Evolutionary conservation across 2,329 filamentous ascomycete genomes (phyloP).

Genomic region (Microcyclosporella mali): DNA sequence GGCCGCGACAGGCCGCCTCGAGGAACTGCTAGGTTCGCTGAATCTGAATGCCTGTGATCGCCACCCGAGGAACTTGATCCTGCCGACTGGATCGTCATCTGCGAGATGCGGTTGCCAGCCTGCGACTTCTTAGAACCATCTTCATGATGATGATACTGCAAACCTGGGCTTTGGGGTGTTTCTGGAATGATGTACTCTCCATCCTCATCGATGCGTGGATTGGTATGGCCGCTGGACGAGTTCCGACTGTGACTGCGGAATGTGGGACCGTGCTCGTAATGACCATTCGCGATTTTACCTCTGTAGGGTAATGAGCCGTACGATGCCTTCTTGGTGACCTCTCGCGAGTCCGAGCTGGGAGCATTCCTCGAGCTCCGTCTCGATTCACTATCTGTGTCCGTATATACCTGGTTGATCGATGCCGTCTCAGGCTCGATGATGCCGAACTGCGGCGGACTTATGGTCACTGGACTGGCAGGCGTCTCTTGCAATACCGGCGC

Average conservation of each 20-base stretch:
- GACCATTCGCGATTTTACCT: slow-evolving; percentile 9
- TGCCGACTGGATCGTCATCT: slow-evolving; percentile 26
- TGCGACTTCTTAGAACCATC: slow-evolving; percentile 25
- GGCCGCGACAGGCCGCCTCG: slow-evolving; percentile 50
- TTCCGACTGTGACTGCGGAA: slow-evolving; percentile 14
- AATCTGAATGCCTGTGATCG: slow-evolving; percentile 24
- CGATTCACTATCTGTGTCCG: slow-evolving; percentile 16
- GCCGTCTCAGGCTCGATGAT: slow-evolving; percentile 27
- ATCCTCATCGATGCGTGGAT: slow-evolving; percentile 25
- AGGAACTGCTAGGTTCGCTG: slow-evolving; percentile 32
- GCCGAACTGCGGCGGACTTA: slow-evolving; percentile 25
- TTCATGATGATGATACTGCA: slow-evolving; percentile 47
- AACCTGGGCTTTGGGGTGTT: slow-evolving; percentile 35
- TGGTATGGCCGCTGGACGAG: slow-evolving; percentile 15
- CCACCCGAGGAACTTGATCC: slow-evolving; percentile 26
- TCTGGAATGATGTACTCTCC: slow-evolving; percentile 15
- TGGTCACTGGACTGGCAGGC: slow-evolving; percentile 30
- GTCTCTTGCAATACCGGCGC: slow-evolving; percentile 27
- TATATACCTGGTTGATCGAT: slow-evolving; percentile 18
- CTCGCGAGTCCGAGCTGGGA: slow-evolving; percentile 21
- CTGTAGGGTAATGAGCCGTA: too few relatives aligned
- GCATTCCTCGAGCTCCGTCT: slow-evolving; percentile 14
- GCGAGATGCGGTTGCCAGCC: slow-evolving; percentile 24
- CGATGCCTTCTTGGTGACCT: too few relatives aligned
- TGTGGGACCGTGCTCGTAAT: slow-evolving; percentile 7